Percentiles rank a stretch among this genome's conserved stretches.
phyloP scores from a whole-genome alignment of 768 basidiomycete species.

The Pleurotus djamor region DNA sequence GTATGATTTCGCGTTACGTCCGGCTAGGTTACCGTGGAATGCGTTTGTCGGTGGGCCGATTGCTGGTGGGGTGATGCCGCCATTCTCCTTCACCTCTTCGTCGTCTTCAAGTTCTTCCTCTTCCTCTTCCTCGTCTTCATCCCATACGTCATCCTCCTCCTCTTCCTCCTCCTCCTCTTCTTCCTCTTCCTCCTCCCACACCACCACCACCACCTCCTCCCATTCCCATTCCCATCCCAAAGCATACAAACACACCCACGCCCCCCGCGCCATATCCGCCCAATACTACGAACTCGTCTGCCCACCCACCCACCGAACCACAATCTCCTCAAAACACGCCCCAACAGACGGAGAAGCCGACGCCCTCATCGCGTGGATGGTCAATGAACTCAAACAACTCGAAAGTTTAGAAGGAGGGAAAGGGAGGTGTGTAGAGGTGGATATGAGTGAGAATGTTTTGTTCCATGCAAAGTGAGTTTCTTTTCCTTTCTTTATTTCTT shows the following conservation, averaged over 20 bases:
- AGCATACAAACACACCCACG: constrained; percentile 6
- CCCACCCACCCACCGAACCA: constrained; percentile 27
- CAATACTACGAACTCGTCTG: constrained; percentile 51
- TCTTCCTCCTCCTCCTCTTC: too few relatives aligned
- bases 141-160: too few relatives aligned
- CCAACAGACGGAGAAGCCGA: constrained; percentile 36
- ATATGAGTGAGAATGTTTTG: constrained; percentile 32
- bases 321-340: constrained; percentile 30
- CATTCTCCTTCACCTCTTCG: background rate
- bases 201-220: too few relatives aligned
- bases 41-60: constrained; percentile 58
- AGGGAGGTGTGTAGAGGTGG: constrained; percentile 34
- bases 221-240: too few relatives aligned
- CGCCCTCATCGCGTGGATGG: constrained; percentile 51
- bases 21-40: constrained; percentile 52
- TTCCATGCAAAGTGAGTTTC: constrained; percentile 48
- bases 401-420: too few relatives aligned
- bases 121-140: too few relatives aligned
- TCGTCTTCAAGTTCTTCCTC: too few relatives aligned
- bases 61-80: constrained; percentile 41
- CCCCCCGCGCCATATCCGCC: constrained; percentile 37
- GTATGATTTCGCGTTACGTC: constrained; percentile 51
- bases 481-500: background rate
- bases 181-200: too few relatives aligned
- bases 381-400: constrained; percentile 22